Percentiles rank a stretch among this genome's conserved stretches.
phyloP scores from a whole-genome alignment of 768 basidiomycete genomes.

The Lepiota brunneoincarnata region DNA sequence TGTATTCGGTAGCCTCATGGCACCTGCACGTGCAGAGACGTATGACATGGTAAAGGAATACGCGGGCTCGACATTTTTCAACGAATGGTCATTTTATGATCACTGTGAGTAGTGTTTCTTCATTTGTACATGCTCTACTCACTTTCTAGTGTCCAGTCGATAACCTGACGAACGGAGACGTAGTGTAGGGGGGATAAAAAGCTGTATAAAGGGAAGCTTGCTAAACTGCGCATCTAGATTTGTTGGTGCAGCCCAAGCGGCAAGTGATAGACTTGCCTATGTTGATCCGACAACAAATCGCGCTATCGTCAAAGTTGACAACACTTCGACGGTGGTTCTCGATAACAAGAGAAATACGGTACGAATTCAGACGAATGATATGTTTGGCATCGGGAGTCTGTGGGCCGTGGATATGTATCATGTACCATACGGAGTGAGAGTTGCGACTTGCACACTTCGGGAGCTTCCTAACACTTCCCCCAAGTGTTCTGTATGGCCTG shows the following conservation, averaged over 20 bases:
- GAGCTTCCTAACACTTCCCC: not conserved
- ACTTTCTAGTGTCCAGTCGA: constrained; percentile 41
- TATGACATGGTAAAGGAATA: constrained; percentile 59
- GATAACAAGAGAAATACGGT: constrained; percentile 67
- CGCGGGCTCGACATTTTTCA: constrained; percentile 59
- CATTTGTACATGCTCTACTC: not conserved
- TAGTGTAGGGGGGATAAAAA: constrained; percentile 31
- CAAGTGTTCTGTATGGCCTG: constrained; percentile 72
- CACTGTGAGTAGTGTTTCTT: constrained; percentile 37
- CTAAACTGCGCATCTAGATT: constrained; percentile 33
- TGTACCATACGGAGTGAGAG: constrained; percentile 58
- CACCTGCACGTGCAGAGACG: constrained; percentile 13
- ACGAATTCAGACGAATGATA: constrained; percentile 56
- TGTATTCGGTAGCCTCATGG: not conserved
- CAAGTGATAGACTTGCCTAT: constrained; percentile 52
- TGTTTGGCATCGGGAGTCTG: constrained; percentile 55
- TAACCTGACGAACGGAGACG: constrained; percentile 69
- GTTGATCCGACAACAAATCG: constrained; percentile 63
- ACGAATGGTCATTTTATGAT: constrained; percentile 66
- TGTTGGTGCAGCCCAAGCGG: constrained; percentile 43
- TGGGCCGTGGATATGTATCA: constrained; percentile 67
- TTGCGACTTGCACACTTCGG: not conserved
- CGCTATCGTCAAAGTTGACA: constrained; percentile 78
- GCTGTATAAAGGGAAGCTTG: not conserved
- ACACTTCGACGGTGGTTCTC: constrained; percentile 48